These are phyloP conservation scores for Aaosphaeria arxii DNA, from an alignment of 2,329 filamentous ascomycete genomes.

Conservation along the genomic window DNA sequence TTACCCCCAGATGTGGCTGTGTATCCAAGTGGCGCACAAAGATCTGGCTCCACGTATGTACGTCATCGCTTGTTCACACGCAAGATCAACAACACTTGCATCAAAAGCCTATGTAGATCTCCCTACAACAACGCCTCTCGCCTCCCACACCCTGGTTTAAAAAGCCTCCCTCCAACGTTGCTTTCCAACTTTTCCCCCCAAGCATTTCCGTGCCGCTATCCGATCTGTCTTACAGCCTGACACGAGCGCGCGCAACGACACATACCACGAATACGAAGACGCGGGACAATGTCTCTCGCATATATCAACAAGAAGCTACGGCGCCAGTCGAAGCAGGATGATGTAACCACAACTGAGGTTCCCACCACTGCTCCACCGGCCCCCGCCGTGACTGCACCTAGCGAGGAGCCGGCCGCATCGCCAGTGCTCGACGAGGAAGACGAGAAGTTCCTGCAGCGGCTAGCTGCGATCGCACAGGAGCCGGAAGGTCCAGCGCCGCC, in stretches of 20 bases:
- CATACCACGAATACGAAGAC: neutral
- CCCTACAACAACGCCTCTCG: neutral
- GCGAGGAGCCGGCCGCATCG: conserved; percentile 26
- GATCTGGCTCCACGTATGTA: no score
- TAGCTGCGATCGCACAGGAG: conserved; percentile 46
- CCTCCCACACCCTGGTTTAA: neutral
- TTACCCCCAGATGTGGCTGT: no score
- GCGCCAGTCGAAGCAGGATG: conserved; percentile 28
- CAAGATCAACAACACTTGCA: no score
- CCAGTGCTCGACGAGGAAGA: conserved; percentile 60
- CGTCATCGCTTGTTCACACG: no score
- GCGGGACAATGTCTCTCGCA: conserved; percentile 21
- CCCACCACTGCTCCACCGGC: conserved; percentile 13
- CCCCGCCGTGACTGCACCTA: conserved; percentile 3
- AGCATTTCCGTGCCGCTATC: neutral
- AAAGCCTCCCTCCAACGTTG: neutral
- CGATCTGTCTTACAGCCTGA: no score
- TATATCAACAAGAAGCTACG: conserved; percentile 31
- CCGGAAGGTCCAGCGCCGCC: conserved; percentile 41
- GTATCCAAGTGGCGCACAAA: no score
- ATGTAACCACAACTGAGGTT: conserved; percentile 3
- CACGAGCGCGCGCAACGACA: no score
- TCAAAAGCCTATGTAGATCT: no score
- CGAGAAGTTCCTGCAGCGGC: conserved; percentile 54
- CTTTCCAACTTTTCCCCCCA: neutral